Conservation (phyloP, 1,284 basidiomycete species). For the Peniophora sp. region DNA sequence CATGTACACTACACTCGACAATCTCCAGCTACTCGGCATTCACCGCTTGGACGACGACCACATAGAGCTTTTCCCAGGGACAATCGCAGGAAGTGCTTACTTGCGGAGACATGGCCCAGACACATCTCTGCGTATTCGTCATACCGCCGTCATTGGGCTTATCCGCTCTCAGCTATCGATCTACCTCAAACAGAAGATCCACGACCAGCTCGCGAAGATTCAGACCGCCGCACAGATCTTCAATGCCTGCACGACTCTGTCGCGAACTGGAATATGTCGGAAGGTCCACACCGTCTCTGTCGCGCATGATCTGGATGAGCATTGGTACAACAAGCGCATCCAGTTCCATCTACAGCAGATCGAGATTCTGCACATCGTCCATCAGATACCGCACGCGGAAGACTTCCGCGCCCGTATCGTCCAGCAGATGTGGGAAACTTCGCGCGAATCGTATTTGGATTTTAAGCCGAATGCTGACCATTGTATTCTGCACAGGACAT, state of each 20-base stretch:
- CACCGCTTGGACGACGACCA: background rate
- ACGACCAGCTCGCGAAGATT: background rate
- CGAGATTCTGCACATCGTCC: background rate
- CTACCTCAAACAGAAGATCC: background rate
- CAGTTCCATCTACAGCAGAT: background rate
- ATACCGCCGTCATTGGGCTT: background rate
- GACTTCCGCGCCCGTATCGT: background rate
- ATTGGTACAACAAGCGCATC: background rate
- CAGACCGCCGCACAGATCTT: background rate
- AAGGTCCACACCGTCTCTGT: background rate
- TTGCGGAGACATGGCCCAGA: background rate
- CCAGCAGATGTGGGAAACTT: background rate
- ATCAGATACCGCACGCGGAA: background rate
- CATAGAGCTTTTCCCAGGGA: background rate
- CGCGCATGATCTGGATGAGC: background rate
- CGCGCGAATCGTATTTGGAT: no score
- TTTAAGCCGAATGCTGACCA: background rate
- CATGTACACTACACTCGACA: background rate
- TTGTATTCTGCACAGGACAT: background rate
- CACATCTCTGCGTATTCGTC: background rate
- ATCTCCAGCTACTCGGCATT: background rate
- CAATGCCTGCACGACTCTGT: background rate
- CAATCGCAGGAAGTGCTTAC: background rate
- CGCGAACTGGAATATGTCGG: background rate
- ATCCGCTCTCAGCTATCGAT: background rate